phyloP scores from a whole-genome alignment of 768 basidiomycete species.

The Mycena vitilis region DNA sequence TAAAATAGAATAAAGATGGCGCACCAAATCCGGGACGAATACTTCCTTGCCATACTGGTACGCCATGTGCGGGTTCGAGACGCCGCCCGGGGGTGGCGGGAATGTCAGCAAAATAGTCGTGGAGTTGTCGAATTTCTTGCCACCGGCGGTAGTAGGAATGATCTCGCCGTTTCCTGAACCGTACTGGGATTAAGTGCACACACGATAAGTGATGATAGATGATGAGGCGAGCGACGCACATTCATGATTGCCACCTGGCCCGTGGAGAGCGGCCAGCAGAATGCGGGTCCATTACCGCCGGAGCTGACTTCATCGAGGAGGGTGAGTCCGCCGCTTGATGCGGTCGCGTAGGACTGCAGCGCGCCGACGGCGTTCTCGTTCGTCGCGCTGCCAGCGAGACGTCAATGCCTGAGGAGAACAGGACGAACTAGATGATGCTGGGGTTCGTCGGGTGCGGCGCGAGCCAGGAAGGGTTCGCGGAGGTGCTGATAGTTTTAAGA shows the following conservation, averaged over 20 bases:
- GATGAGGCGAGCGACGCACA: constrained; percentile 35
- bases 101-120: constrained; percentile 49
- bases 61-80: constrained; percentile 58
- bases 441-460: constrained; percentile 13
- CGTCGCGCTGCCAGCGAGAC: constrained; percentile 42
- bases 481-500: constrained; percentile 21
- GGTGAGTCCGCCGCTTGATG: constrained; percentile 44
- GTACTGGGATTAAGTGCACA: constrained; percentile 45
- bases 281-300: constrained; percentile 50
- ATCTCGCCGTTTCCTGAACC: constrained; percentile 52
- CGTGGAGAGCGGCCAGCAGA: constrained; percentile 48
- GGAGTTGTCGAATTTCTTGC: constrained; percentile 38
- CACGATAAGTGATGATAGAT: no score
- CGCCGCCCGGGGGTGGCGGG: constrained; percentile 35
- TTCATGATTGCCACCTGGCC: constrained; percentile 57
- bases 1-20: background rate
- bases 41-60: constrained; percentile 52
- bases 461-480: constrained; percentile 22
- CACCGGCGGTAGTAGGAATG: constrained; percentile 44
- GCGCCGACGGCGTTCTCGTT: constrained; percentile 49
- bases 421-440: constrained; percentile 29
- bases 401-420: background rate
- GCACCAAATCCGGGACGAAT: constrained; percentile 59
- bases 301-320: constrained; percentile 47
- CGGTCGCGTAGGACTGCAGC: constrained; percentile 54